These are phyloP conservation scores for Suillus plorans DNA, from an alignment of 768 basidiomycete species.

Conservation along the genomic window DNA sequence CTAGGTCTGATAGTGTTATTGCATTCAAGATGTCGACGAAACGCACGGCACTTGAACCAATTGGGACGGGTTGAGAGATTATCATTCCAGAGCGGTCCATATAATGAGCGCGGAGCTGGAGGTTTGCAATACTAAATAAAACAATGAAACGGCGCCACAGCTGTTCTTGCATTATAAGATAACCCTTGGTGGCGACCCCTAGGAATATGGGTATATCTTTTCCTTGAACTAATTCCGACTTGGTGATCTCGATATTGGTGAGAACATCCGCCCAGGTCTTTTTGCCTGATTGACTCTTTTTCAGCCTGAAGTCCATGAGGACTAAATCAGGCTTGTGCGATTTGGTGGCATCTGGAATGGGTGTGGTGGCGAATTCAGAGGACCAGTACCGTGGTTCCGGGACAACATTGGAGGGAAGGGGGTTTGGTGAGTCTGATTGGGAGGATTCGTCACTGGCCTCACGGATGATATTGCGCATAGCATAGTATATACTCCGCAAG, in stretches of 20 bases:
- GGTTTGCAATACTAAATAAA: not conserved
- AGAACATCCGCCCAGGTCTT: not conserved
- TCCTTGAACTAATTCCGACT: not conserved
- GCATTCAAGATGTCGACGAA: not conserved
- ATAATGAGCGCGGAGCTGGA: not conserved
- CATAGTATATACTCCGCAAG: too few relatives aligned
- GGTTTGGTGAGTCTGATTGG: too few relatives aligned
- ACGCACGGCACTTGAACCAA: fast-evolving
- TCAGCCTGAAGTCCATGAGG: not conserved
- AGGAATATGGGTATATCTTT: not conserved
- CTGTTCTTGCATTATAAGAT: not conserved
- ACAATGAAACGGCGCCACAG: not conserved
- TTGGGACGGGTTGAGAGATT: not conserved
- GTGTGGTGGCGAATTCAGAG: not conserved
- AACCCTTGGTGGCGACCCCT: not conserved
- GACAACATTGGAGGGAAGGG: not conserved
- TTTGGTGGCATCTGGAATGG: not conserved
- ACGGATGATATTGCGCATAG: too few relatives aligned
- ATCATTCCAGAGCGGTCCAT: not conserved
- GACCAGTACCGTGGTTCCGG: not conserved
- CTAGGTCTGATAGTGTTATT: not conserved
- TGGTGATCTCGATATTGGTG: not conserved
- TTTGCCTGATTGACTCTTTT: not conserved
- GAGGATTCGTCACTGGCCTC: too few relatives aligned
- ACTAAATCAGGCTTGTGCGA: not conserved